phyloP scores from a whole-genome alignment of 768 basidiomycete species.

The Artomyces pyxidatus region DNA sequence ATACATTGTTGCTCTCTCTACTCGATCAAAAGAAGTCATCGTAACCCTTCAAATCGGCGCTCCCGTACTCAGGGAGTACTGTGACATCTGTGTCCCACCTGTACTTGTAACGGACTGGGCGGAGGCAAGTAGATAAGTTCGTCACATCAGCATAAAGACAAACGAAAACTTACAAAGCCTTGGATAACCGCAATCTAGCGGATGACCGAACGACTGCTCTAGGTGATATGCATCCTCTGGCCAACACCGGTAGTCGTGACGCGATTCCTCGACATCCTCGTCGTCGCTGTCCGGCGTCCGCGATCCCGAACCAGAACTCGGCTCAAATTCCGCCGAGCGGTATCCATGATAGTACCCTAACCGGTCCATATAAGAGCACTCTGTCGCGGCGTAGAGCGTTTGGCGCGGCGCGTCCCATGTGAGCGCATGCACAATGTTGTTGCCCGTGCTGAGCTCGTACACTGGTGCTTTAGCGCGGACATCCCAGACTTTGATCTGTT shows the following conservation, averaged over 20 bases:
- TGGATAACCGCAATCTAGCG: conserved; percentile 29
- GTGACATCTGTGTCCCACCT: neutral
- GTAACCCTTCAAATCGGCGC: no score
- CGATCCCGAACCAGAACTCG: no score
- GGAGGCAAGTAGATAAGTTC: neutral
- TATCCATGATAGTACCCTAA: conserved; percentile 18
- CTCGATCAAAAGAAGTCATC: no score
- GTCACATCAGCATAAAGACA: neutral
- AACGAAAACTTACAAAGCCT: conserved; percentile 24
- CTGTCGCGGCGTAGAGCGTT: conserved; percentile 29
- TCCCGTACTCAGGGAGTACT: neutral
- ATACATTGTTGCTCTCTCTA: no score
- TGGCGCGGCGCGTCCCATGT: conserved; percentile 25
- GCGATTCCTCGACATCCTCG: conserved; percentile 2
- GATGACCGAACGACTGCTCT: conserved; percentile 26
- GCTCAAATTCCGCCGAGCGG: conserved; percentile 16
- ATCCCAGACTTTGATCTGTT: conserved; percentile 37
- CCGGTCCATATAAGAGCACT: conserved; percentile 24
- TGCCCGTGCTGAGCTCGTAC: conserved; percentile 39
- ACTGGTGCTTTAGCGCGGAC: conserved; percentile 27
- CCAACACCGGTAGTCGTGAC: conserved; percentile 20
- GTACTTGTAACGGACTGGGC: neutral
- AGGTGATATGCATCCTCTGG: conserved; percentile 22
- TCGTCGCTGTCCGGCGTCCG: neutral
- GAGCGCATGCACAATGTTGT: conserved; percentile 30